These are phyloP conservation scores for Andrographis paniculata DNA, from an alignment of 305 asterid species.

Conservation along the genomic window DNA sequence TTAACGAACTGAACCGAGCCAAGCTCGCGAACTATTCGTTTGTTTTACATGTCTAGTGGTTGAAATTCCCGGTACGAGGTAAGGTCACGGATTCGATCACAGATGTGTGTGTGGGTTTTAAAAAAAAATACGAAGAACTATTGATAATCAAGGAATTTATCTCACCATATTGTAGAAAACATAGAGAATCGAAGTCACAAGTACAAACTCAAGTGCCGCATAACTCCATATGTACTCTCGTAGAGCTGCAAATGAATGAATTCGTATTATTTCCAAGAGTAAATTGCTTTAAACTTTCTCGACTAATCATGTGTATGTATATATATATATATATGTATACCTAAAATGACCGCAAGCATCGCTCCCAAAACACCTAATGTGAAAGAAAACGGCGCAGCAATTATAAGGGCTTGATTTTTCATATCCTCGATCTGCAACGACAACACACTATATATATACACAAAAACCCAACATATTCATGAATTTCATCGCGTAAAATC, in stretches of 20 bases:
- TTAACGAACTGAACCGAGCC: too few relatives aligned
- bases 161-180: slow-evolving; percentile 61
- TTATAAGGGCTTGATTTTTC: slow-evolving; percentile 54
- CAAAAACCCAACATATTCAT: slow-evolving; percentile 1
- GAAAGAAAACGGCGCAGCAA: slow-evolving; percentile 85
- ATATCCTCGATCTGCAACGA: slow-evolving; percentile 45
- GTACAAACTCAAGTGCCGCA: slow-evolving; percentile 75
- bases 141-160: too few relatives aligned
- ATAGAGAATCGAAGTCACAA: slow-evolving; percentile 56
- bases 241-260: slow-evolving; percentile 48
- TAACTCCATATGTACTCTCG: slow-evolving; percentile 78
- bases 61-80: too few relatives aligned
- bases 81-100: too few relatives aligned
- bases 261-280: slow-evolving; percentile 5
- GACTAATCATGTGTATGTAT: neutral
- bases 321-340: slow-evolving; percentile 24
- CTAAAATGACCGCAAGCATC: slow-evolving; percentile 56
- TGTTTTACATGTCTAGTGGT: too few relatives aligned
- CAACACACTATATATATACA: neutral
- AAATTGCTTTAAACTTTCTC: neutral
- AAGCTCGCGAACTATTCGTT: too few relatives aligned
- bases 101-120: too few relatives aligned
- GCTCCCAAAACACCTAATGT: slow-evolving; percentile 68
- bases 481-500: slow-evolving; percentile 21
- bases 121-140: too few relatives aligned